Conservation (phyloP, 176 grass and related monocot species). For the Tillandsia leiboldiana region DNA sequence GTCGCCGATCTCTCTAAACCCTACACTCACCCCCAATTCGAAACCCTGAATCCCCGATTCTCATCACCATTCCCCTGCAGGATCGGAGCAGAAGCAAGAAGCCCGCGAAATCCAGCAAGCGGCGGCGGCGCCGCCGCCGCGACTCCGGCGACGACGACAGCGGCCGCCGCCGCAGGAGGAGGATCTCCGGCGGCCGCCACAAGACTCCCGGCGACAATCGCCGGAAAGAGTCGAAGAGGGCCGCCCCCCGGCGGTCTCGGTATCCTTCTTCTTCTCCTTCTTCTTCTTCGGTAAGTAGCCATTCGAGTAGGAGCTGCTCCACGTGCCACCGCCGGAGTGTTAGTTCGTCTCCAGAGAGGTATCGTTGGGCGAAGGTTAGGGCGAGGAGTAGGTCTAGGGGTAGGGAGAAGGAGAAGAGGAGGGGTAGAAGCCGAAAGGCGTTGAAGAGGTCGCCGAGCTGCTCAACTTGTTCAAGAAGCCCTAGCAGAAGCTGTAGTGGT, state of each 20-base stretch:
- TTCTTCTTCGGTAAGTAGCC: constrained; percentile 5
- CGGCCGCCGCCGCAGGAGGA: not conserved
- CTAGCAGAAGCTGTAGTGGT: constrained; percentile 28
- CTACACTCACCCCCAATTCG: not conserved
- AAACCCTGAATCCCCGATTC: not conserved
- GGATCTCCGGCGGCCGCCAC: constrained; percentile 1
- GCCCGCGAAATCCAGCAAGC: constrained; percentile 25
- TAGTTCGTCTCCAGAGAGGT: constrained; percentile 23
- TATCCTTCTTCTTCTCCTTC: constrained; percentile 21
- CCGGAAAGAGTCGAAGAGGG: constrained; percentile 16
- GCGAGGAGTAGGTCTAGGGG: constrained; percentile 26
- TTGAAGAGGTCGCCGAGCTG: constrained; percentile 31
- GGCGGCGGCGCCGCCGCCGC: not conserved
- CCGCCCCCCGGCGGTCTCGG: constrained; percentile 4
- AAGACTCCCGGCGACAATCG: too few relatives aligned
- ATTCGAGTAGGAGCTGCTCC: constrained; percentile 27
- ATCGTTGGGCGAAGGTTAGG: constrained; percentile 34
- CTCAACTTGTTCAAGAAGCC: constrained; percentile 18
- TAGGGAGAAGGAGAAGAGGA: constrained; percentile 1
- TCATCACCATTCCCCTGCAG: constrained; percentile 1
- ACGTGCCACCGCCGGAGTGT: constrained; percentile 15
- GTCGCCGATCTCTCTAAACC: not conserved
- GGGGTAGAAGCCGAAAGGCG: constrained; percentile 12
- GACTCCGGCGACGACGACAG: constrained; percentile 9
- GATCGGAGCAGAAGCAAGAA: constrained; percentile 31